phyloP scores from a whole-genome alignment of 2,329 filamentous ascomycete genomes.

The Metarhizium humberi region DNA sequence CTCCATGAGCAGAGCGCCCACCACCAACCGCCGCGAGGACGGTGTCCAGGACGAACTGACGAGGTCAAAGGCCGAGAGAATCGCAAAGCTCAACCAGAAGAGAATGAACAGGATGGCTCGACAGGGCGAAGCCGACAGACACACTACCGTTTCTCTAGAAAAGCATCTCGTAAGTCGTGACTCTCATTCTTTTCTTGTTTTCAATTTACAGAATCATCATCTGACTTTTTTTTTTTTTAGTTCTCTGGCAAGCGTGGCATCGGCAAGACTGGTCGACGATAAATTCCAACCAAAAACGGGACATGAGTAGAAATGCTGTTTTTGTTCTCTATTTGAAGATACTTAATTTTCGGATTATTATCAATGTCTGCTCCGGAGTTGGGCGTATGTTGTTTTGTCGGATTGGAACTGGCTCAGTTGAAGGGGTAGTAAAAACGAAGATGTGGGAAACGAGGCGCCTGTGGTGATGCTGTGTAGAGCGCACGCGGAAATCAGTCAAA shows the following conservation, averaged over 20 bases:
- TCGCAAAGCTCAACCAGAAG: conserved; percentile 87
- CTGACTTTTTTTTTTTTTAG: conserved; percentile 35
- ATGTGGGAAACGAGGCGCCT: not conserved
- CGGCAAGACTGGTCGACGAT: conserved; percentile 74
- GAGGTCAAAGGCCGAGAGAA: conserved; percentile 71
- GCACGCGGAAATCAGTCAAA: not conserved
- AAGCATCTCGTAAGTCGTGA: conserved; percentile 75
- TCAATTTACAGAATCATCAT: not conserved
- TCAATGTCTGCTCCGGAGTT: conserved; percentile 20
- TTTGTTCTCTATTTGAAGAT: conserved; percentile 2
- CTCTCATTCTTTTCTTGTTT: conserved; percentile 3
- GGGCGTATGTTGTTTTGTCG: conserved; percentile 12
- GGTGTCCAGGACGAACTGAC: conserved; percentile 61
- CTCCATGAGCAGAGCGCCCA: conserved; percentile 60
- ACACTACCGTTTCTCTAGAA: conserved; percentile 67
- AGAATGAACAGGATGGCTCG: conserved; percentile 98
- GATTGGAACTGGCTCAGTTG: not conserved
- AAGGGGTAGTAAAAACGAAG: not conserved
- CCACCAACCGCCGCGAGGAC: conserved; percentile 60
- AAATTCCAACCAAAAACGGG: conserved; percentile 17
- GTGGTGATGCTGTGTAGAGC: not conserved
- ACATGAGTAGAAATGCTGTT: not conserved
- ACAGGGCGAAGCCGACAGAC: conserved; percentile 93
- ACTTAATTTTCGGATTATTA: conserved; percentile 14
- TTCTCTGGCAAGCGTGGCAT: conserved; percentile 87